phyloP scores from a whole-genome alignment of 345 rosid species.

The Corchorus capsularis region DNA sequence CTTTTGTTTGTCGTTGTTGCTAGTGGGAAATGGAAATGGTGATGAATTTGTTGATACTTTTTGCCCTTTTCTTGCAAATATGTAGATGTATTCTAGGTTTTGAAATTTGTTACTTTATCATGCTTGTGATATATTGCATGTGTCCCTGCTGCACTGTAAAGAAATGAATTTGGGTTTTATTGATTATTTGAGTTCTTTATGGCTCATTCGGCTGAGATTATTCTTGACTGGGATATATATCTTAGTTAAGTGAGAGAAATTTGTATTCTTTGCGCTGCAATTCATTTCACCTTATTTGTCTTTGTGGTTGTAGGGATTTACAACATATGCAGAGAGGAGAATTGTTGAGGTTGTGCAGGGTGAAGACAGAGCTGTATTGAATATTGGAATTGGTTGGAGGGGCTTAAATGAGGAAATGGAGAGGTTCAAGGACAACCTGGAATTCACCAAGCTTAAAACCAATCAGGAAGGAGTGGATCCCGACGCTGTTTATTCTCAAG shows the following conservation, averaged over 20 bases:
- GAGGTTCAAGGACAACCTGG: conserved; percentile 83
- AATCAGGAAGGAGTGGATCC: conserved; percentile 86
- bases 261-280: background rate
- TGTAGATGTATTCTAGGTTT: no score
- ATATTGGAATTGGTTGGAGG: conserved; percentile 88
- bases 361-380: conserved; percentile 69
- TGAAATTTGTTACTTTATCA: no score
- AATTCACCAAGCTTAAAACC: conserved; percentile 82
- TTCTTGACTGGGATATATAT: background rate
- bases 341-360: conserved; percentile 94
- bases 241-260: conserved; percentile 4
- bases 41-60: conserved; percentile 4
- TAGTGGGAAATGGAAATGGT: background rate
- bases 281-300: background rate
- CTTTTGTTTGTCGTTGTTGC: background rate
- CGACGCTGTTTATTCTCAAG: conserved; percentile 72
- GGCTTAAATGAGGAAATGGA: conserved; percentile 70
- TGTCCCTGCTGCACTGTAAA: no score
- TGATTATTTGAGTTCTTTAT: background rate
- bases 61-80: background rate
- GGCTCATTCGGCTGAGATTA: background rate
- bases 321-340: conserved; percentile 95
- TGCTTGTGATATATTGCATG: no score
- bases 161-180: no score
- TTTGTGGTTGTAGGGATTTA: conserved; percentile 66